phyloP scores from a whole-genome alignment of 163 green algal genomes.

The Coccomyxa subellipsoidea region DNA sequence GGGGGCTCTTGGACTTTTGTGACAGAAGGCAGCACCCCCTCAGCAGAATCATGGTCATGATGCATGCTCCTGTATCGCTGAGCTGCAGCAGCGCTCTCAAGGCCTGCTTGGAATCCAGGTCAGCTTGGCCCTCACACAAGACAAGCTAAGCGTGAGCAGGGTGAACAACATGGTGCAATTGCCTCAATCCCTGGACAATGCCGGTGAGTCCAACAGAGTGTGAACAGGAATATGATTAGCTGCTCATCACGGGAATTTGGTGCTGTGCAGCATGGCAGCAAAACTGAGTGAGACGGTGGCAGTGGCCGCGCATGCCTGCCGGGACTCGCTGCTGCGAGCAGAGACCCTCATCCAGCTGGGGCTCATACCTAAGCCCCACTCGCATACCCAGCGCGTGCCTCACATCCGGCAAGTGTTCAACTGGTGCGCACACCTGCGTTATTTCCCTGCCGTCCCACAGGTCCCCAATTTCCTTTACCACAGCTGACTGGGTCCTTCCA shows the following conservation, averaged over 20 bases:
- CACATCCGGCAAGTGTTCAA: neutral
- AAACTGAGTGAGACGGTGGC: neutral
- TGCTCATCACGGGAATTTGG: neutral
- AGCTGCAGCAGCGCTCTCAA: neutral
- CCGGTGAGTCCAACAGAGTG: too few relatives aligned
- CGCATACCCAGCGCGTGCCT: neutral
- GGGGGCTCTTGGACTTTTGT: neutral
- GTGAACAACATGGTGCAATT: too few relatives aligned
- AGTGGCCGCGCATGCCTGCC: neutral
- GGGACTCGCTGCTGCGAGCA: neutral
- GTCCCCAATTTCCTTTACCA: neutral
- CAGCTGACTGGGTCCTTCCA: neutral
- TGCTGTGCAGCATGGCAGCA: neutral
- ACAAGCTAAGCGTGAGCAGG: too few relatives aligned
- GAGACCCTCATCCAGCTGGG: slow-evolving; percentile 6
- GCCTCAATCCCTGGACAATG: too few relatives aligned
- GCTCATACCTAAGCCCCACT: neutral
- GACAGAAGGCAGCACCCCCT: neutral
- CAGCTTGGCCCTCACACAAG: too few relatives aligned
- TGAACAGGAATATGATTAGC: too few relatives aligned
- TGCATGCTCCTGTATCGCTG: neutral
- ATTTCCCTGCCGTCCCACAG: neutral
- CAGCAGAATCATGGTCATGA: neutral
- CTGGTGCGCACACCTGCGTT: neutral
- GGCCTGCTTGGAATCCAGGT: neutral